Evolutionary conservation across 2,329 filamentous ascomycete genomes (phyloP).

Genomic region (Arthroderma uncinatum): DNA sequence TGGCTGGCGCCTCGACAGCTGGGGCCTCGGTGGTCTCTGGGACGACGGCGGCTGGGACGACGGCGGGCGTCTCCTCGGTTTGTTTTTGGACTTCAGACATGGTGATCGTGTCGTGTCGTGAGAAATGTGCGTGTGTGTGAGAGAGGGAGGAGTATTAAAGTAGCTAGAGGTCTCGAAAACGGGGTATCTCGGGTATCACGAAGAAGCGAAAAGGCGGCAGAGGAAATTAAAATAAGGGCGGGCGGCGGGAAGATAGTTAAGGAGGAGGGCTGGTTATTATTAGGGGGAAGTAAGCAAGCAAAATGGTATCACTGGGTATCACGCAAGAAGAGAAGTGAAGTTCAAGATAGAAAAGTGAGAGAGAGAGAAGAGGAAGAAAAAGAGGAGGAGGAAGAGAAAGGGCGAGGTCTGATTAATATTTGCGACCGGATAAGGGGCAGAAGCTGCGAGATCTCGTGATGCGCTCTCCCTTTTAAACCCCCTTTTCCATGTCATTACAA

Average conservation of each 20-base stretch:
- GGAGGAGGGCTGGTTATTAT: not conserved
- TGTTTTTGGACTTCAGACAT: conserved; percentile 69
- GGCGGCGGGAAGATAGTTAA: too few relatives aligned
- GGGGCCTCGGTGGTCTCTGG: conserved; percentile 22
- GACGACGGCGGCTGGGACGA: conserved; percentile 23
- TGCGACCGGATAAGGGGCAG: not conserved
- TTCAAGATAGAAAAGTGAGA: conserved; percentile 16
- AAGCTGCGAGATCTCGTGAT: not conserved
- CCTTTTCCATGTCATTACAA: not conserved
- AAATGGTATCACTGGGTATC: conserved; percentile 32
- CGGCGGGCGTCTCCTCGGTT: conserved; percentile 47
- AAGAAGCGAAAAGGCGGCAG: conserved; percentile 17
- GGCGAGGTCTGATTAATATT: conserved; percentile 2
- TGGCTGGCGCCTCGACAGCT: conserved; percentile 31
- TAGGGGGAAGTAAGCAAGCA: conserved; percentile 13
- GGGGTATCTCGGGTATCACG: conserved; percentile 24
- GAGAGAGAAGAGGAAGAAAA: conserved; percentile 16
- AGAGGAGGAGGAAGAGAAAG: conserved; percentile 18
- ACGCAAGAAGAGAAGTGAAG: conserved; percentile 22
- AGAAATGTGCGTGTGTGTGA: not conserved
- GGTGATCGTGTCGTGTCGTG: not conserved
- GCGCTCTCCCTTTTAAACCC: not conserved
- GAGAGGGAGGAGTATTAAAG: not conserved
- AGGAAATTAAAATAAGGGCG: conserved; percentile 2
- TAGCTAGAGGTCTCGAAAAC: conserved; percentile 7